Evolutionary conservation across 441 rosid genomes (phyloP), one percentile per base, ranked within the genome.

Genomic region (Populus hybrid): DNA sequence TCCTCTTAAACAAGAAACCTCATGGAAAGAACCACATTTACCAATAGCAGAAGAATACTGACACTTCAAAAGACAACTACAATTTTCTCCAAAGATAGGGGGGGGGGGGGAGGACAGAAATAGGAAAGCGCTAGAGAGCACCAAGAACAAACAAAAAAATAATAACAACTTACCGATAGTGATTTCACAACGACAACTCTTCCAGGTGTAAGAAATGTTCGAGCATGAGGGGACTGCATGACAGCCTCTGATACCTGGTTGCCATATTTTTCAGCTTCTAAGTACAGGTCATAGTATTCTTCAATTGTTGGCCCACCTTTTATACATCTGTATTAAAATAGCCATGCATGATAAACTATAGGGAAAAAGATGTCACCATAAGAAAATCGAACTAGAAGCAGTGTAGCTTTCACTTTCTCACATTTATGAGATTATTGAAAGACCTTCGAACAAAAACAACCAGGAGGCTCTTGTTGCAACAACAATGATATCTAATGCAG

Each of bases 281-380:
- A n/a, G 82, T 81, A 86, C 91, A 94, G 72, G 76, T 90, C 93
- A 83, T 84, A 94, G 84, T 96, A 96, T 70, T 92, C 98, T 87
- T 96, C 98, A 78, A 96, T 94, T 72, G 92, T 89, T 1, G 99
- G 94, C 87, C 92, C 95, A 61, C 98, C 96, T 87, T 93, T 92
- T 73, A 94, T 93, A 80, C 99, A 96, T 59, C 99, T 96, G 82
- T 59, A 86, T 1, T 74, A 74, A 86, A 79, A 86, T 21, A 72
- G 42, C 23, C 38, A 76, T 74, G 77, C 63, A 66, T 69, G 67
- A 81, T 75, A 67, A 76, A 78, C 68, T 54, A 42, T 18, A 57
- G 63, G 72, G 70, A 81, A 66, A 24, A 66, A 26, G 26, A 67
- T 46, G 14, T 50, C 46, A 69, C 26, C 20, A 75, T 14, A 24